Evolutionary conservation across 306 rosid genomes (phyloP).

Genomic region (Benincasa hispida): DNA sequence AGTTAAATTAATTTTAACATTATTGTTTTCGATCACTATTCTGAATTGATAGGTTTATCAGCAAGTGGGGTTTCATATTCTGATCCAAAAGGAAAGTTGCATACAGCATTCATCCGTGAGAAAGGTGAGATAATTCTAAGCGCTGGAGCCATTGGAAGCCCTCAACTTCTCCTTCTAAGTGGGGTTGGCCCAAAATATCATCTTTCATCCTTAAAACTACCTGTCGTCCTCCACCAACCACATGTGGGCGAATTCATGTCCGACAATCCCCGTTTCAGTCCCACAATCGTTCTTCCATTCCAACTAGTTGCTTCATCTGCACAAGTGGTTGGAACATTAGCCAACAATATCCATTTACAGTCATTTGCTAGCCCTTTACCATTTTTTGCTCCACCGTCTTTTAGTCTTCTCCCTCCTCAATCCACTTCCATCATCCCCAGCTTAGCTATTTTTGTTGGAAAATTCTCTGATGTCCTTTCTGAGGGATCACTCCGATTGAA

Average conservation of each 20-base stretch:
- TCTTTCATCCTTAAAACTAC: constrained; percentile 8
- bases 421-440: neutral
- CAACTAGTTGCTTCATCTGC: neutral
- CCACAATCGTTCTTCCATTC: neutral
- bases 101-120: constrained; percentile 4
- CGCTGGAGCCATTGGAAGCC: constrained; percentile 23
- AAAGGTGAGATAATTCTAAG: constrained; percentile 18
- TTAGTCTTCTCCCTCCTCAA: neutral
- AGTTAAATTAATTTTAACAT: too few species aligned
- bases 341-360: neutral
- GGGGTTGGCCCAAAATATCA: constrained; percentile 16
- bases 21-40: neutral
- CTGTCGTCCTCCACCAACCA: constrained; percentile 9
- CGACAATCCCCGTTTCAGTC: constrained; percentile 19
- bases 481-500: neutral
- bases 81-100: constrained; percentile 12
- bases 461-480: neutral
- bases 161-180: constrained; percentile 21
- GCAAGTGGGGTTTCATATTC: constrained; percentile 13
- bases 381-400: neutral
- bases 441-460: neutral
- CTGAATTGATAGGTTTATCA: neutral
- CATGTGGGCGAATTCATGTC: constrained; percentile 14
- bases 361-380: neutral
- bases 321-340: neutral